Evolutionary conservation across 1,139 yeast species (phyloP).

Genomic region (Dujonia santamariae): DNA sequence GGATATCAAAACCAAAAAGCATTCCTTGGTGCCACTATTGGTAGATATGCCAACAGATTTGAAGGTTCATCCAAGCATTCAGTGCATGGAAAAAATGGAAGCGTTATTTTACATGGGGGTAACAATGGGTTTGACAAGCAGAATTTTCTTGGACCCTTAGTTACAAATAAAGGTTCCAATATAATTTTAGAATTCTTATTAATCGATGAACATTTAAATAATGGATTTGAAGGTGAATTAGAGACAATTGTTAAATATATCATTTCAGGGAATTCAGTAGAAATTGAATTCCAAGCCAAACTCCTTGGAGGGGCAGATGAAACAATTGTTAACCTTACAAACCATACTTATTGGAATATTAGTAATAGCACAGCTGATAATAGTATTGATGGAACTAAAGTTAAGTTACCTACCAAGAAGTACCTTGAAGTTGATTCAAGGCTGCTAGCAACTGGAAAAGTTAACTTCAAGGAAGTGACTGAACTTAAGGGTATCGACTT

Average conservation of each 20-base stretch:
- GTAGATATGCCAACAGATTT: conserved; percentile 63
- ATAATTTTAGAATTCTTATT: conserved; percentile 38
- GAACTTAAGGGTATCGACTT: conserved; percentile 40
- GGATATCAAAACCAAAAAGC: conserved; percentile 42
- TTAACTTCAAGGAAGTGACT: conserved; percentile 22
- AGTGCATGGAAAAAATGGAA: conserved; percentile 15
- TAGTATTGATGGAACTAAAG: conserved; percentile 32
- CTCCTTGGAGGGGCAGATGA: conserved; percentile 37
- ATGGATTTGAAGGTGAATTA: conserved; percentile 58
- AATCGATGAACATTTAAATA: conserved; percentile 44
- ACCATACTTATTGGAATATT: conserved; percentile 60
- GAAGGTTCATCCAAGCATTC: conserved; percentile 11
- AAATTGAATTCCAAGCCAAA: conserved; percentile 47
- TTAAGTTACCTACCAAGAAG: conserved; percentile 25
- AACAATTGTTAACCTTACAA: conserved; percentile 59
- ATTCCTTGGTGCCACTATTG: conserved; percentile 61
- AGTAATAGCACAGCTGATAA: conserved; percentile 17
- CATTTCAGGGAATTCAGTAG: conserved; percentile 25
- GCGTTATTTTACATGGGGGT: conserved; percentile 41
- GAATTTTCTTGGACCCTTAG: conserved; percentile 50
- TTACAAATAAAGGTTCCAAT: conserved; percentile 25
- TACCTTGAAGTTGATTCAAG: conserved; percentile 37
- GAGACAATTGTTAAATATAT: conserved; percentile 42
- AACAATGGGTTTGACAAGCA: conserved; percentile 49
- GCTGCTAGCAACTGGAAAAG: conserved; percentile 52